phyloP scores from a whole-genome alignment of 176 grass and related monocot genomes.

The Eremochloa ophiuroides region DNA sequence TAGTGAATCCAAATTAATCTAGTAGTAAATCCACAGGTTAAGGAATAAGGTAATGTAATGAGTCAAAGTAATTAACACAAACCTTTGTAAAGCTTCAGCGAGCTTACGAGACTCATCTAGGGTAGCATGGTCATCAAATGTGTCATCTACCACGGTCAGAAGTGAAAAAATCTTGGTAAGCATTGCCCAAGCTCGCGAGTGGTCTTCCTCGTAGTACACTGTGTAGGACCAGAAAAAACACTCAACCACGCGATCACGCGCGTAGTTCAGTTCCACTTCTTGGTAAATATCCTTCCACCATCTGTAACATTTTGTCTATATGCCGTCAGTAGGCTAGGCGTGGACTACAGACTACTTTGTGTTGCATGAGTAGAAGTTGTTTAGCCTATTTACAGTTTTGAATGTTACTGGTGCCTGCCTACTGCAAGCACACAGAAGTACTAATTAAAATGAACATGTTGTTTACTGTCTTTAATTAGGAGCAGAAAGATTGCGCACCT shows the following conservation, averaged over 20 bases:
- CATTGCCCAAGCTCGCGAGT: constrained; percentile 15
- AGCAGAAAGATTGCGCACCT: no score
- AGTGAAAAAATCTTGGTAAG: constrained; percentile 13
- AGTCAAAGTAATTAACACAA: neutral
- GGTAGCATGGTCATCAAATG: constrained; percentile 26
- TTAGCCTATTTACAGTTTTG: no score
- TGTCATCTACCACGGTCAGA: constrained; percentile 24
- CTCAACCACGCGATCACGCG: constrained; percentile 26
- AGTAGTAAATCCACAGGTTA: neutral
- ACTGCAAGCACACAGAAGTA: no score
- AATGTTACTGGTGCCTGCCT: no score
- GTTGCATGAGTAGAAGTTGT: no score
- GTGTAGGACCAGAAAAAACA: constrained; percentile 15
- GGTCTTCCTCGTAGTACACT: constrained; percentile 21
- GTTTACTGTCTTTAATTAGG: no score
- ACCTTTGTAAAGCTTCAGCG: constrained; percentile 32
- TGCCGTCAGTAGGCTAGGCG: neutral
- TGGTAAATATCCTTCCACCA: constrained; percentile 35
- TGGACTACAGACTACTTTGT: no score
- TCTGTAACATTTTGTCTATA: neutral
- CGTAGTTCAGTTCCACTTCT: constrained; percentile 20
- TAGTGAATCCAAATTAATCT: neutral
- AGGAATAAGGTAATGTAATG: neutral
- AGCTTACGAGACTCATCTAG: constrained; percentile 18
- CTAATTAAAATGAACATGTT: no score